Evolutionary conservation across 768 basidiomycete species (phyloP).

Genomic region (Boletus tomentosulus): DNA sequence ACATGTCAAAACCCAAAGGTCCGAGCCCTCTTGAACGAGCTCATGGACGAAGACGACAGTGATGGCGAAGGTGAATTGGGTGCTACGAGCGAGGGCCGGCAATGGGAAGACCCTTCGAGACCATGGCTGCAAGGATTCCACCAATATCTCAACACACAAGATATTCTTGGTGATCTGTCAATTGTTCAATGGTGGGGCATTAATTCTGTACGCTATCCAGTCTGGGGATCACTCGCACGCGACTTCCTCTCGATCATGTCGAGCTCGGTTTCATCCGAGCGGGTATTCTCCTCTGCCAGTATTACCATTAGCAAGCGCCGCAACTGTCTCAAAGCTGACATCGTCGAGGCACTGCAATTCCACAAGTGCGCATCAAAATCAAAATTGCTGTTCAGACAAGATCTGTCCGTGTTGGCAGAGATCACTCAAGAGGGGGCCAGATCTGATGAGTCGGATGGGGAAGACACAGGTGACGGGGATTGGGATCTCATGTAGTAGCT

Average conservation of each 20-base stretch:
- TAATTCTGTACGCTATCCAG: not conserved
- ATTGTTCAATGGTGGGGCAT: slow-evolving; percentile 8
- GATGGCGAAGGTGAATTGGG: not conserved
- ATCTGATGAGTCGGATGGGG: no score
- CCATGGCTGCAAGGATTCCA: slow-evolving; percentile 10
- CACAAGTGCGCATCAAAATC: not conserved
- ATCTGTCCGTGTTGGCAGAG: no score
- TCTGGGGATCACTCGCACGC: slow-evolving; percentile 5
- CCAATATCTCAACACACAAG: slow-evolving; percentile 1
- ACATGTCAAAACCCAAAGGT: slow-evolving; percentile 5
- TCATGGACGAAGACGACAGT: not conserved
- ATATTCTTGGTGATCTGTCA: not conserved
- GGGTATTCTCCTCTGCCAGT: not conserved
- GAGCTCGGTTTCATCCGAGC: not conserved
- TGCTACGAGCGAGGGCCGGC: not conserved
- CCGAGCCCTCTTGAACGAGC: not conserved
- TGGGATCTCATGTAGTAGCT: no score
- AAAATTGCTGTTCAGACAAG: no score
- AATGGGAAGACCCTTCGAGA: not conserved
- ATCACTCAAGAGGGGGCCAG: no score
- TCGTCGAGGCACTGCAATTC: no score
- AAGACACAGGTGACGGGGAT: no score
- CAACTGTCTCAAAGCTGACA: slow-evolving; percentile 4
- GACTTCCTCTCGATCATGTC: no score
- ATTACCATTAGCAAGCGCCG: slow-evolving; percentile 5